Evolutionary conservation across 192 early-diverging fungal species (phyloP).

Genomic region (Spinellus fusiger): DNA sequence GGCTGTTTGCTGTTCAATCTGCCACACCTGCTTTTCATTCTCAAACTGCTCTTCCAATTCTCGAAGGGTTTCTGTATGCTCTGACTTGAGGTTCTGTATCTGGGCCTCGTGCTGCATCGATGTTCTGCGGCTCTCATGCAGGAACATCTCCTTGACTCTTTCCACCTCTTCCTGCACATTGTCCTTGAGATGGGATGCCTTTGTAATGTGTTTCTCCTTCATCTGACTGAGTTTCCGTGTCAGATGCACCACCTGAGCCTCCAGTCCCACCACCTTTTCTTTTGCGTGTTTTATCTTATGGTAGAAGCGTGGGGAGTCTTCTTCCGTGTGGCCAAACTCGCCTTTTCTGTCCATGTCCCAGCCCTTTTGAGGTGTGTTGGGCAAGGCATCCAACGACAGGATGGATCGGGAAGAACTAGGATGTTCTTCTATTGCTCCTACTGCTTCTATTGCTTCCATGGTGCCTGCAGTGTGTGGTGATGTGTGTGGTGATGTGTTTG

Average conservation of each 20-base stretch:
- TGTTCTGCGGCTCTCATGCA: background rate
- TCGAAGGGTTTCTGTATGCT: constrained; percentile 2
- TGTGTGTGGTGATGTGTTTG: too few relatives aligned
- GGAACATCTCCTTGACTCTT: background rate
- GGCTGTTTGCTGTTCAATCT: constrained; percentile 2
- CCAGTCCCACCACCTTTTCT: background rate
- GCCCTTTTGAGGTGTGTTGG: too few relatives aligned
- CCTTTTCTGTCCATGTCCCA: too few relatives aligned
- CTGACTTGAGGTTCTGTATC: constrained; percentile 1
- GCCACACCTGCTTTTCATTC: constrained; percentile 6
- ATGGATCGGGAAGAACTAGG: too few relatives aligned
- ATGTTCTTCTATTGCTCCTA: too few relatives aligned
- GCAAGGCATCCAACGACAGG: too few relatives aligned
- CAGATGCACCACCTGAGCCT: background rate
- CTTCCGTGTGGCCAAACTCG: background rate
- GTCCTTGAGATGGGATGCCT: background rate
- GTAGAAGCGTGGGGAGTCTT: background rate
- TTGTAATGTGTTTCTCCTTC: background rate
- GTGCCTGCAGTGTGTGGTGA: too few relatives aligned
- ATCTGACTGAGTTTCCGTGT: background rate
- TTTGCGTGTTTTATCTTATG: background rate
- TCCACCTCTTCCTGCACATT: background rate
- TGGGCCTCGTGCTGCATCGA: constrained; percentile 5
- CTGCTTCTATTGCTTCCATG: too few relatives aligned
- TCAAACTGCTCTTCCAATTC: constrained; percentile 10